Conservation (phyloP, 768 basidiomycete species). For the Lactarius tabidus region DNA sequence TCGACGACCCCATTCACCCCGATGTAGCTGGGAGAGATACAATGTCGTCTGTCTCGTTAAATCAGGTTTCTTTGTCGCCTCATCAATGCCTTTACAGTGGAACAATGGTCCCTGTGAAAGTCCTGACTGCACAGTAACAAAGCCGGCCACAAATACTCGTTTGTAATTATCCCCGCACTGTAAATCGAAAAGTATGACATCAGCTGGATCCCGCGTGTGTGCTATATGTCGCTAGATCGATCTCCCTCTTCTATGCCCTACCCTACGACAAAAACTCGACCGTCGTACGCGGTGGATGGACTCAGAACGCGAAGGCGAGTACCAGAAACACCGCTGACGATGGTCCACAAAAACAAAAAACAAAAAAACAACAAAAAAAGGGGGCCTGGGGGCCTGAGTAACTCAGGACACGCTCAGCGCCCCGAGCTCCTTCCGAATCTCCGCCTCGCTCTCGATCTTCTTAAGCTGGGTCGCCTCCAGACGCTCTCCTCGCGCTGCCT, state of each 20-base stretch:
- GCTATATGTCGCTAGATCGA: background rate
- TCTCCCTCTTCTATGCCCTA: background rate
- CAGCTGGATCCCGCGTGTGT: background rate
- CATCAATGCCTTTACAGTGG: too few species aligned
- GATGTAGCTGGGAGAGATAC: too few species aligned
- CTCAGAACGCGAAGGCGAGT: background rate
- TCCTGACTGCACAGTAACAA: too few species aligned
- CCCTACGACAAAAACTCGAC: background rate
- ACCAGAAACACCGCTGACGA: background rate
- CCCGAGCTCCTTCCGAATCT: conserved; percentile 77
- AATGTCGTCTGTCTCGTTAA: too few species aligned
- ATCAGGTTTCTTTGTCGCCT: too few species aligned
- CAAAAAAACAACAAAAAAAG: background rate
- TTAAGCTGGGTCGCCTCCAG: conserved; percentile 93
- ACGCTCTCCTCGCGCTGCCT: conserved; percentile 79
- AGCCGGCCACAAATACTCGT: background rate
- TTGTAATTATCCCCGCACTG: background rate
- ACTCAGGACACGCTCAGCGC: conserved; percentile 26
- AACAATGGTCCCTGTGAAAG: too few species aligned
- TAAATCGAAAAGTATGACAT: background rate
- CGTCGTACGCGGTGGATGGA: background rate
- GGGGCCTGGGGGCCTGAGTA: background rate
- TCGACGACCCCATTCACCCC: too few species aligned
- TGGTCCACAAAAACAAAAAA: background rate
- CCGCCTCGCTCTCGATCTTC: conserved; percentile 92